These are phyloP conservation scores for Naganishia friedmannii DNA, from an alignment of 768 basidiomycete genomes.

Conservation along the genomic window DNA sequence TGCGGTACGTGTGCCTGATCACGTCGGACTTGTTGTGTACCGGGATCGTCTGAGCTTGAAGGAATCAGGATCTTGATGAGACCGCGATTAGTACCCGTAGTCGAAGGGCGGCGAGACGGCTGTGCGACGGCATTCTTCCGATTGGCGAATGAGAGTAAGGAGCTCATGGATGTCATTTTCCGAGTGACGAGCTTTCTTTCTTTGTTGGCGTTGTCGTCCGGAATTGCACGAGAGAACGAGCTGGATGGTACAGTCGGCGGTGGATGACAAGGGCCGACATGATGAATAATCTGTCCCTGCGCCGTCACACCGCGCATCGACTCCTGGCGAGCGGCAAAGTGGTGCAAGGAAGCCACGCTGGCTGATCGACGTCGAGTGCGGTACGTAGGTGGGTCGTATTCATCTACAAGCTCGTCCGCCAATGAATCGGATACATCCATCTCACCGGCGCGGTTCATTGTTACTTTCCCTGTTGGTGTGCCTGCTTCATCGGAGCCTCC, in stretches of 20 bases:
- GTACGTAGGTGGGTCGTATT: constrained; percentile 21
- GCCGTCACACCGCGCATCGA: not conserved
- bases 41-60: not conserved
- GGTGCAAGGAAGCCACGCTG: constrained; percentile 18
- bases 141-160: not conserved
- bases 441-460: not conserved
- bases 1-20: not conserved
- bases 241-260: too few relatives aligned
- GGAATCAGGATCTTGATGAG: not conserved
- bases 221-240: not conserved
- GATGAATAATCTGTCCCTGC: not conserved
- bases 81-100: not conserved
- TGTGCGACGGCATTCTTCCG: not conserved
- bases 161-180: constrained; percentile 11
- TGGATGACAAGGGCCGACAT: not conserved
- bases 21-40: not conserved
- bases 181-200: not conserved
- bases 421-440: not conserved
- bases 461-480: not conserved
- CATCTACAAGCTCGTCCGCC: not conserved
- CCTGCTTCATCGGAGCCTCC: too few relatives aligned
- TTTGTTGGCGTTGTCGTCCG: not conserved
- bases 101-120: not conserved
- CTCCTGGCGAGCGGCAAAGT: not conserved
- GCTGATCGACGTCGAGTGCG: constrained; percentile 10